Base-by-base conservation (phyloP, 169 alveolate species). In the Plasmodium relictum region DNA sequence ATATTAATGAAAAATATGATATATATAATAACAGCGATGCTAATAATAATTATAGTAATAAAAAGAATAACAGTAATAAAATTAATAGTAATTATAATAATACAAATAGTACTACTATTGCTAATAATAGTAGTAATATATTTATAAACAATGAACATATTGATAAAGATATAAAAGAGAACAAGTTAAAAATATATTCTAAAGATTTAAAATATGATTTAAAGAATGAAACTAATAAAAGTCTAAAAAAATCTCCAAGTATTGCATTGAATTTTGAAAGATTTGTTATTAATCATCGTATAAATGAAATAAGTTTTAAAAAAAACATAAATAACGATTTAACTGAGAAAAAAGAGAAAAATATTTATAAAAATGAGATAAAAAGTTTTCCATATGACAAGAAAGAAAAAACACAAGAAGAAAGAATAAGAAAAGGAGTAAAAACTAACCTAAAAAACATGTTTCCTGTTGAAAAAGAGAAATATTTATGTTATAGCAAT, bases 201-300 rank as follows among this genome's bases (percentile, higher is more conserved):
- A 8, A 24, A 62, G 26, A 56, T 56, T 56, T 16, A 14, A 6
- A 1, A 16, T 14, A 0, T 14, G 4, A 16, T 56, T 14, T 56
- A 16, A 56, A 18, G 2, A 31, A 56, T 16, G 66, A 56, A 6
- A 14, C 2, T 0, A 56, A 16, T 18, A 56, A 2, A 1, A 56
- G 9, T 56, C 5, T 56, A 16, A 9, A 31, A 54, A 26, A 2
- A 6, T 45, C 18, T 16, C 18, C 22, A 52, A 50, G 68, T 24
- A 56, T 73, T 48, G 39, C 73, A 12, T 24, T 73, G 14, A 42
- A 73, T 44, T 59, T 73, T 7, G 88, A 59, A 63, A 58, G 39
- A 18, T 73, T 37, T 65, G 88, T 73, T n/a, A 26, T 7, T 39
- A 48, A 73, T 39, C 88, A 73, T 42, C 73, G 73, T 39, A 73